phyloP scores from a whole-genome alignment of 1,284 basidiomycete species.

The Sporisorium iseilematis-ciliati region DNA sequence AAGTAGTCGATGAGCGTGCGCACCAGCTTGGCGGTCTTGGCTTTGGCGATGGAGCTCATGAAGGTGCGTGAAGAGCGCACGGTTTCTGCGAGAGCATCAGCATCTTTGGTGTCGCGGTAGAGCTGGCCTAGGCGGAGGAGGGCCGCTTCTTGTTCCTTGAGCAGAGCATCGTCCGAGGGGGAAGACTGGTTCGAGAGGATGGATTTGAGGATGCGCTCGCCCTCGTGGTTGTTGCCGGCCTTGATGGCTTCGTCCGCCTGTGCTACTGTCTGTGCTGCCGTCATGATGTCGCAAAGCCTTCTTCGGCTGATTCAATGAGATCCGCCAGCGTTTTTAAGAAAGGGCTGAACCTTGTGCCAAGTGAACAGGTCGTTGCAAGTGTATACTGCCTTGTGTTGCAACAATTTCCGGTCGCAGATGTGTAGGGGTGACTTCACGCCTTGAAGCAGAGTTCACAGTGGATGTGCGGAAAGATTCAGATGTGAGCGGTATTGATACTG shows the following conservation, averaged over 20 bases:
- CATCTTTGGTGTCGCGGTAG: constrained; percentile 87
- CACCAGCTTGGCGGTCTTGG: constrained; percentile 92
- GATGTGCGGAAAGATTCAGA: constrained; percentile 1
- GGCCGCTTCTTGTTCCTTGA: constrained; percentile 87
- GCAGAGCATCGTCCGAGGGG: constrained; percentile 74
- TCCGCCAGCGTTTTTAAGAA: too few relatives aligned
- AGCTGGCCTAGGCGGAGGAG: constrained; percentile 87
- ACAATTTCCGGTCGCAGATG: too few relatives aligned
- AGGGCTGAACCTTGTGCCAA: not conserved
- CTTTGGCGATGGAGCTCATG: constrained; percentile 95
- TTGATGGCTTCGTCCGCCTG: constrained; percentile 63
- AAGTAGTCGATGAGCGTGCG: constrained; percentile 93
- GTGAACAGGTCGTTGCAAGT: not conserved
- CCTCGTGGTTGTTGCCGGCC: constrained; percentile 53
- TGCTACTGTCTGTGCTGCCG: constrained; percentile 54
- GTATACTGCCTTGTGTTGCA: too few relatives aligned
- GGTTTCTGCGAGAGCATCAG: constrained; percentile 84
- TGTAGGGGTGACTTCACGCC: not conserved
- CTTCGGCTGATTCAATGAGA: not conserved
- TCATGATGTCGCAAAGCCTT: constrained; percentile 19
- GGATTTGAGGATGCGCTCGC: constrained; percentile 61
- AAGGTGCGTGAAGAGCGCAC: constrained; percentile 88
- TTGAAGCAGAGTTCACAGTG: not conserved
- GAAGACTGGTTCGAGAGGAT: constrained; percentile 54
- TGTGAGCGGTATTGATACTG: too few relatives aligned